A percentile compares a stretch with the other conserved stretches of the same genome.
These are phyloP conservation scores for Trichoderma endophyticum DNA, from an alignment of 2,329 filamentous ascomycete species.

Conservation along the genomic window DNA sequence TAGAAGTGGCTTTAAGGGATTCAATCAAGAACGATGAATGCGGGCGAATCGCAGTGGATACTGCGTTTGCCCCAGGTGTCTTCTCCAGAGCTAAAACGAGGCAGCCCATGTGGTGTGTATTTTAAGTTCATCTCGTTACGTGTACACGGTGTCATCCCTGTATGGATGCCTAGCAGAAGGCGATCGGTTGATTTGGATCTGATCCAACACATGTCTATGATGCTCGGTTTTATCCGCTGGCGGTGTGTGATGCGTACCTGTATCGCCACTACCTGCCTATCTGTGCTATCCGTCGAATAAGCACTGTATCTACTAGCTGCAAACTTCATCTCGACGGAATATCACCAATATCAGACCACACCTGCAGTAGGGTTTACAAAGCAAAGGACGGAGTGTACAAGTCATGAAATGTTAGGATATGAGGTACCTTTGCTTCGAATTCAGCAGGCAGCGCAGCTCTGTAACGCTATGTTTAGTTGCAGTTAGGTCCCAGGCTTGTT, in stretches of 20 bases:
- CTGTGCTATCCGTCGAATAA: not conserved
- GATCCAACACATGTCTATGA: not conserved
- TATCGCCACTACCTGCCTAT: not conserved
- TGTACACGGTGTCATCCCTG: not conserved
- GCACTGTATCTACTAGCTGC: not conserved
- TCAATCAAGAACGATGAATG: not conserved
- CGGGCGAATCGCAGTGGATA: conserved; percentile 6
- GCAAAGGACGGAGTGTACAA: not conserved
- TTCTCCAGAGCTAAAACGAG: not conserved
- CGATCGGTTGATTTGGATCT: not conserved
- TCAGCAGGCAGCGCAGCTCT: not conserved
- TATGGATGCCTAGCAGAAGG: not conserved
- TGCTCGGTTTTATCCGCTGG: not conserved
- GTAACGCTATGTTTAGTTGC: not conserved
- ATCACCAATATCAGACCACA: not conserved
- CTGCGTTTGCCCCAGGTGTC: not conserved
- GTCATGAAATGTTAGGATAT: not conserved
- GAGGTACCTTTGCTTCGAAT: not conserved
- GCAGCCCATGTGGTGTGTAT: not conserved
- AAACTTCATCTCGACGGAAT: not conserved
- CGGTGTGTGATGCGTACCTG: not conserved
- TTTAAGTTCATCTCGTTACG: not conserved
- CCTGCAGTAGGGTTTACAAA: not conserved
- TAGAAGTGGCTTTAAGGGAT: not conserved
- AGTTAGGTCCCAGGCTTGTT: not conserved